Evolutionary conservation across 352 stramenopile genomes (phyloP), one percentile per base, ranked within the genome.

Genomic region (Globisporangium echinulatum): DNA sequence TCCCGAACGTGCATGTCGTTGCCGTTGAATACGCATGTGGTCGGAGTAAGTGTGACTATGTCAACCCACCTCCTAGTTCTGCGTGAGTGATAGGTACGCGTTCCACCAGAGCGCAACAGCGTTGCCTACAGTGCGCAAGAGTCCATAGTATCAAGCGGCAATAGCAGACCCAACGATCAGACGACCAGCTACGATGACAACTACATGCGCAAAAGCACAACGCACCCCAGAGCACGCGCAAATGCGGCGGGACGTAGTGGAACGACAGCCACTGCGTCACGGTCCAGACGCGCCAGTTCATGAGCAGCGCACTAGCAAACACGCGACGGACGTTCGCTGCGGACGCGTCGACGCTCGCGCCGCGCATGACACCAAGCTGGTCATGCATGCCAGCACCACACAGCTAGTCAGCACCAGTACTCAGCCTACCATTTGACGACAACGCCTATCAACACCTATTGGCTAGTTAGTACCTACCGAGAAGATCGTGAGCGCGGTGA

Each of bases 51-150:
- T 33, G 25, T 3, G 25, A 33, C 25, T 33, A 2, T 33, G 2
- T 33, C 25, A 33, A 33, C 2, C 25, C 25, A 33, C 0, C 25
- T 33, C 25, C 59, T 67, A 84, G 51, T 66, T 63, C 62, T 88
- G 79, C 40, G 73, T 67, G 64, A 91, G 77, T 40, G 79, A 89
- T 55, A 91, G 65, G 66, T 91, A 91, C 67, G 77, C 73, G 59
- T 88, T 91, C 81, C 81, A 91, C 81, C 79, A 89, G 37, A 91
- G 75, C 37, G 79, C 79, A 39, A 88, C 63, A 55, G 70, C 73
- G 56, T 89, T 89, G 61, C 79, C 81, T 90, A 59, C 8, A 38
- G 25, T 33, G 0, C 25, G 25, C 25, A 33, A 33, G 25, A 33
- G 25, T 33, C 25, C 25, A 33, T 33, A 33, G 25, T 33, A 33